Percentiles rank a stretch among this genome's conserved stretches.
phyloP scores from a whole-genome alignment of 208 protist genomes.

The Trypanosoma melophagium region DNA sequence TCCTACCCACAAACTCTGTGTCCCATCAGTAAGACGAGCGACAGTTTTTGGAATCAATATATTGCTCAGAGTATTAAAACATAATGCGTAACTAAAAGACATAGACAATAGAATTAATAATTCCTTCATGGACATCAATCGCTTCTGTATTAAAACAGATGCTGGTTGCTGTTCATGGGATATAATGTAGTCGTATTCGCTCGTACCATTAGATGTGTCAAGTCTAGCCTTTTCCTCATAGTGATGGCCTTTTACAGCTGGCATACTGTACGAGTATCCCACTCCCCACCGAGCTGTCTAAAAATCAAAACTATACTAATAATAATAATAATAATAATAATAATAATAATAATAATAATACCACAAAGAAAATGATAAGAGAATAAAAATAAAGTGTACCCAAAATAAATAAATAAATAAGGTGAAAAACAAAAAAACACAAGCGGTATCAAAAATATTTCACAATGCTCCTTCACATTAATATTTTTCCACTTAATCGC shows the following conservation, averaged over 20 bases:
- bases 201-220: not conserved
- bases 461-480: too few species aligned
- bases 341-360: too few species aligned
- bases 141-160: slow-evolving; percentile 1
- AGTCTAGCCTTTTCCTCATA: slow-evolving; percentile 14
- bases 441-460: not conserved
- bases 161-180: not conserved
- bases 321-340: not conserved
- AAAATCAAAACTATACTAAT: not conserved
- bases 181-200: not conserved
- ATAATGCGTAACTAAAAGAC: slow-evolving; percentile 34
- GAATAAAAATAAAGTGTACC: not conserved
- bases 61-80: slow-evolving; percentile 31
- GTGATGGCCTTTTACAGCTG: not conserved
- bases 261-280: not conserved
- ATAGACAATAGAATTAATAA: slow-evolving; percentile 34
- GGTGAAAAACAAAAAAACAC: slow-evolving; percentile 7
- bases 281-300: not conserved
- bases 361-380: not conserved
- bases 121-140: slow-evolving; percentile 23
- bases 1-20: slow-evolving; percentile 30
- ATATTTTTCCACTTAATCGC: too few species aligned
- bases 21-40: slow-evolving; percentile 17
- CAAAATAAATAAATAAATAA: slow-evolving; percentile 5
- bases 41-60: slow-evolving; percentile 39